These are phyloP conservation scores for Fusarium transvaalense DNA, from an alignment of 2,329 filamentous ascomycete species.

Conservation along the genomic window DNA sequence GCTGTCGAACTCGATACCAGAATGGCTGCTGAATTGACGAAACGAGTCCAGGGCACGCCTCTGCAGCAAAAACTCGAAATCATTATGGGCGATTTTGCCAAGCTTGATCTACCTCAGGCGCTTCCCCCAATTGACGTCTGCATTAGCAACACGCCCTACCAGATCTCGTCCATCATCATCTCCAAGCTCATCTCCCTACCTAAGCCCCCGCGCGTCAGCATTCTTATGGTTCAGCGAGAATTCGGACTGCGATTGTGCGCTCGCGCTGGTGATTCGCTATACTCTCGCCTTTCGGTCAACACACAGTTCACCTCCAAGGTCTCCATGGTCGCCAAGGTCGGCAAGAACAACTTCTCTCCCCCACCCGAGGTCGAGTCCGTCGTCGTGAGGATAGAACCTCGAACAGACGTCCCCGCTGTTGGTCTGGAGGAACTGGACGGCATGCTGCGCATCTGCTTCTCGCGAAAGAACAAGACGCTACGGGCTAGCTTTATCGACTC, in stretches of 20 bases:
- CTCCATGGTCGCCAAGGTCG: slow-evolving; percentile 89
- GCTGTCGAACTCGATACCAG: slow-evolving; percentile 94
- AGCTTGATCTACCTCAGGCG: slow-evolving; percentile 80
- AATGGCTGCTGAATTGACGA: slow-evolving; percentile 96
- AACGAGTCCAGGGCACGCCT: slow-evolving; percentile 91
- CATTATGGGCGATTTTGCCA: slow-evolving; percentile 87
- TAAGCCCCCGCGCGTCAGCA: slow-evolving; percentile 83
- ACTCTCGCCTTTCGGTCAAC: slow-evolving; percentile 91
- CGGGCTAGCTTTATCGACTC: slow-evolving; percentile 84
- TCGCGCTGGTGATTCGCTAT: slow-evolving; percentile 87
- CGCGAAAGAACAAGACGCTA: slow-evolving; percentile 90
- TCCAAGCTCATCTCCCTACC: slow-evolving; percentile 88
- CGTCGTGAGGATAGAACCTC: slow-evolving; percentile 90
- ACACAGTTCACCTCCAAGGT: slow-evolving; percentile 85
- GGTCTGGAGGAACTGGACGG: slow-evolving; percentile 97
- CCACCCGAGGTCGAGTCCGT: slow-evolving; percentile 93
- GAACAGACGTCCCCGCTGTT: slow-evolving; percentile 83
- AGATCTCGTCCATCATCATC: slow-evolving; percentile 91
- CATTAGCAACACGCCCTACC: slow-evolving; percentile 72
- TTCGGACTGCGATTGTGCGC: slow-evolving; percentile 93
- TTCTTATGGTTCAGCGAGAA: slow-evolving; percentile 98
- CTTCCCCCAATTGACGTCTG: slow-evolving; percentile 83
- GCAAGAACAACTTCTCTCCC: slow-evolving; percentile 95
- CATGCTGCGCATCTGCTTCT: slow-evolving; percentile 77
- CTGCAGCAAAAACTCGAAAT: slow-evolving; percentile 87